Base-by-base conservation (phyloP, 768 basidiomycete genomes). In the Leccinum rimulosum region DNA sequence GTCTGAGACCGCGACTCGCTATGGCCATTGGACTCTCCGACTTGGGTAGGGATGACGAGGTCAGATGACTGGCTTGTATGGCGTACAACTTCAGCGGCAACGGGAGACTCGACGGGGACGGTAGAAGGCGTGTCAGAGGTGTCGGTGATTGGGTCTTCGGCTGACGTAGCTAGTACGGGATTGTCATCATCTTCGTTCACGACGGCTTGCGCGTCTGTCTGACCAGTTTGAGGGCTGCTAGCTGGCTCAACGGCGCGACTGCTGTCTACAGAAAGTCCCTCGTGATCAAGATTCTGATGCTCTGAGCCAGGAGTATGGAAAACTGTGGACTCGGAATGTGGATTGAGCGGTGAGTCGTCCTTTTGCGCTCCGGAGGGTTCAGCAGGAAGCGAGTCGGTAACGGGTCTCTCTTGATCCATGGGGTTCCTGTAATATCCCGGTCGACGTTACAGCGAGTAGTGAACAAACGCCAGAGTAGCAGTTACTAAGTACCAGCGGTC, bases 371-470 rank as follows among this genome's bases (percentile, higher is more conserved):
- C 55, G 2, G 27, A 57, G 6, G 40, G 36, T 9, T 60, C 63
- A 14, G 19, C 57, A 22, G 50, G 22, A 25, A 48, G 57, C 36
- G 51, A 40, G 52, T 62, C 60, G 45, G 52, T 48, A 11, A 35
- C 30, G 15, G 61, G 54, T 48, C 33, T 50, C 55, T 61, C 59
- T 57, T 61, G 62, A 50, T 65, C 55, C 70, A 71, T 73, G 52
- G 5, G 11, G 31, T 49, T 56, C 19, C 38, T 57, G 28, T 48
- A 22, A 17, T 11, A 53, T 38, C 54, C 50, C 27, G 27, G 52
- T 52, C 19, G 9, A 38, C 17, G 47, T n/a, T 56, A 43, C 35
- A 27, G 45, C 25, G n/a, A 50, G 54, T n/a, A 14, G 50, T 22
- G 1, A 14, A 30, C 17, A 19, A 47, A 40, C 7, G 28, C 48